phyloP scores from a whole-genome alignment of 306 rosid species.

The Rubus idaeus region DNA sequence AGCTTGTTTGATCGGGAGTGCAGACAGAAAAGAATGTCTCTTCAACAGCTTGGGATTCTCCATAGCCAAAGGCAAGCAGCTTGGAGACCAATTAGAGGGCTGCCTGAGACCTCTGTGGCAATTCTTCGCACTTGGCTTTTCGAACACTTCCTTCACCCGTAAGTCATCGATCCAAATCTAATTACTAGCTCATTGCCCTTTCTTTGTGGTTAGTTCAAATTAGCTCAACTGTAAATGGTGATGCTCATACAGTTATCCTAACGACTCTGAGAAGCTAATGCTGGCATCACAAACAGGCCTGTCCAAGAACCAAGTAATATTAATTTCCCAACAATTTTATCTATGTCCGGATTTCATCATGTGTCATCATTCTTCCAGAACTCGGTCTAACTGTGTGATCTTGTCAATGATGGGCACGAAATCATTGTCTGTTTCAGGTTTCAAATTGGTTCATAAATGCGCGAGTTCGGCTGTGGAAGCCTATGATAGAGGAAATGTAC shows the following conservation, averaged over 20 bases:
- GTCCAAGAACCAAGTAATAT: slow-evolving; percentile 71
- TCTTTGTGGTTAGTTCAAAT: neutral
- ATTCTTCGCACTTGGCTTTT: slow-evolving; percentile 86
- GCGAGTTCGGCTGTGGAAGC: slow-evolving; percentile 84
- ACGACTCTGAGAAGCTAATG: slow-evolving; percentile 73
- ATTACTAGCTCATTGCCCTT: neutral
- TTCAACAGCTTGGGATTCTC: slow-evolving; percentile 67
- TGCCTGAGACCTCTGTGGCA: slow-evolving; percentile 81
- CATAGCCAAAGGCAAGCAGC: slow-evolving; percentile 71
- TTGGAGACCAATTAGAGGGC: slow-evolving; percentile 85
- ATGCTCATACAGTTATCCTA: slow-evolving; percentile 65
- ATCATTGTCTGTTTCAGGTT: slow-evolving; percentile 45
- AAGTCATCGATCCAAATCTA: slow-evolving; percentile 26
- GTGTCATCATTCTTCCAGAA: neutral
- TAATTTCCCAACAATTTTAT: slow-evolving; percentile 20
- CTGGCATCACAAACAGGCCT: slow-evolving; percentile 82
- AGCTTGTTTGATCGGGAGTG: slow-evolving; percentile 58
- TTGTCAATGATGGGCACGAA: slow-evolving; percentile 7
- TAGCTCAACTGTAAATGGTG: neutral
- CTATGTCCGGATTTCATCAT: neutral
- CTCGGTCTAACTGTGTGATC: neutral
- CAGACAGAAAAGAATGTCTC: slow-evolving; percentile 48
- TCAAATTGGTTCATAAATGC: slow-evolving; percentile 94
- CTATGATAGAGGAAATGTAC: slow-evolving; percentile 95
- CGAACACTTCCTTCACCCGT: slow-evolving; percentile 94